A percentile compares a stretch with the other conserved stretches of the same genome.
phyloP scores from a whole-genome alignment of 768 basidiomycete species.

The Xerocomellus intermedius region DNA sequence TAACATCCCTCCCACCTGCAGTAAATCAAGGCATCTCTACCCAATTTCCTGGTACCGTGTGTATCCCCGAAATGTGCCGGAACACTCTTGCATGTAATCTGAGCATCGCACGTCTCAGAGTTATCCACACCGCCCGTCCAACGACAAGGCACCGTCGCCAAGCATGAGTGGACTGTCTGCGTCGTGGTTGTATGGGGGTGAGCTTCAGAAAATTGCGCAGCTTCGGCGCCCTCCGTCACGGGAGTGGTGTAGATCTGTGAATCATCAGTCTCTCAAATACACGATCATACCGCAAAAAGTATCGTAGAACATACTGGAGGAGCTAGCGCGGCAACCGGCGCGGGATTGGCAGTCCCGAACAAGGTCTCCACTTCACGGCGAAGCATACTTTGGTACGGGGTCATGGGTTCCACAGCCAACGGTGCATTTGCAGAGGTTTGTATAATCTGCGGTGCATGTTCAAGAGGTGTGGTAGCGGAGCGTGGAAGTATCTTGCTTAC shows the following conservation, averaged over 20 bases:
- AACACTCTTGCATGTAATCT: background rate
- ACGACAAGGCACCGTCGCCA: background rate
- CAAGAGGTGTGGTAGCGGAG: background rate
- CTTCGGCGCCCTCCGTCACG: background rate
- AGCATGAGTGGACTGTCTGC: background rate
- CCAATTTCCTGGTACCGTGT: background rate
- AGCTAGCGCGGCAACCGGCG: fast-evolving
- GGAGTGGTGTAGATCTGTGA: background rate
- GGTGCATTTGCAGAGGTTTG: too few relatives aligned
- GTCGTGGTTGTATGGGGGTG: too few relatives aligned
- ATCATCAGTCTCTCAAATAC: background rate
- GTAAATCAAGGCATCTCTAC: fast-evolving
- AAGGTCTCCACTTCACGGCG: background rate
- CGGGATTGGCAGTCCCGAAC: background rate
- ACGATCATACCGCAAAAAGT: background rate
- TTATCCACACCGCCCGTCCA: background rate
- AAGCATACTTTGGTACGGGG: background rate
- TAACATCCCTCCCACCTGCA: background rate
- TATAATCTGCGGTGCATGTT: background rate
- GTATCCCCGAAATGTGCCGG: background rate
- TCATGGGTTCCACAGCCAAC: background rate
- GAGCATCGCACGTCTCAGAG: background rate
- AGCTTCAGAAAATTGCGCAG: too few relatives aligned
- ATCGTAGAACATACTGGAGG: background rate
- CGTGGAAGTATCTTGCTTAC: background rate